These are phyloP conservation scores for Pulveroboletus sp. DNA, from an alignment of 768 basidiomycete species.

Conservation along the genomic window DNA sequence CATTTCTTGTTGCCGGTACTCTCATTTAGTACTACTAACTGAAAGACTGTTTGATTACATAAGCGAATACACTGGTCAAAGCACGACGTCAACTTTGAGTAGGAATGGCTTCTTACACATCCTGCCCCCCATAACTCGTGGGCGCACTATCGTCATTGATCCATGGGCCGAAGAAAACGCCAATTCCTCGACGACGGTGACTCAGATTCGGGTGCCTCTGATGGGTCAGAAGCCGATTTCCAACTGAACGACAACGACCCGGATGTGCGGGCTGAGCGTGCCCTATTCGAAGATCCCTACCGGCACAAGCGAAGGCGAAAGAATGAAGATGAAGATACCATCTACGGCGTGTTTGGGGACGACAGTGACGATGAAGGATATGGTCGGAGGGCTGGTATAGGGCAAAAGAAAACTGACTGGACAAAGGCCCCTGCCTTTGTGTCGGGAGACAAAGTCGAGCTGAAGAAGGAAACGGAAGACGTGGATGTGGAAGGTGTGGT, in stretches of 20 bases:
- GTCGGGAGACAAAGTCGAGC: slow-evolving; percentile 44
- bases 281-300: slow-evolving; percentile 75
- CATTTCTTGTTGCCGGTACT: too few relatives aligned
- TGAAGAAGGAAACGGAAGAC: slow-evolving; percentile 41
- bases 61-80: too few relatives aligned
- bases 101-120: too few relatives aligned
- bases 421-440: slow-evolving; percentile 76
- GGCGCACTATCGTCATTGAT: too few relatives aligned
- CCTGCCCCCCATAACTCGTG: too few relatives aligned
- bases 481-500: slow-evolving; percentile 34
- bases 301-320: slow-evolving; percentile 61
- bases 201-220: slow-evolving; percentile 70
- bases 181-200: slow-evolving; percentile 68
- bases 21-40: too few relatives aligned
- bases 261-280: slow-evolving; percentile 67
- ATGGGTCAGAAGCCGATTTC: slow-evolving; percentile 50
- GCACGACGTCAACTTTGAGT: too few relatives aligned
- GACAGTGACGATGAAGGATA: slow-evolving; percentile 63
- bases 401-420: slow-evolving; percentile 55
- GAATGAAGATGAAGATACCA: slow-evolving; percentile 64
- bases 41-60: too few relatives aligned
- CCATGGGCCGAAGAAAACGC: slow-evolving; percentile 78
- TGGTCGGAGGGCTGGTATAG: slow-evolving; percentile 22
- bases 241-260: slow-evolving; percentile 50
- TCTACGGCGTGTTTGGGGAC: slow-evolving; percentile 74